phyloP scores from a whole-genome alignment of 768 basidiomycete genomes.

The Collybiopsis luxurians region DNA sequence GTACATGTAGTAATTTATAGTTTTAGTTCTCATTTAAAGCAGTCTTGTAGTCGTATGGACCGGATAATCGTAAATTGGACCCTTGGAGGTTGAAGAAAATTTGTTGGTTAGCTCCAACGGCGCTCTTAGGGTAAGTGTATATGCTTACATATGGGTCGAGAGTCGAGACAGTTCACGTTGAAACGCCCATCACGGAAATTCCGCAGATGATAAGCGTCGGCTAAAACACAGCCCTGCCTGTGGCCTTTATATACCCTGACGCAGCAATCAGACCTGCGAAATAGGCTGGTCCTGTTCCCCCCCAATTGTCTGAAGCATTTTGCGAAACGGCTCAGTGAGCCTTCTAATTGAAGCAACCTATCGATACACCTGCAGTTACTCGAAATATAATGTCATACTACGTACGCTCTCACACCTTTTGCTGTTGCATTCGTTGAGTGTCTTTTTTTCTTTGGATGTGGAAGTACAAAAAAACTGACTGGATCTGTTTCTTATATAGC shows the following conservation, averaged over 20 bases:
- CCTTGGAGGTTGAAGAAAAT: no score
- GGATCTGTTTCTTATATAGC: constrained; percentile 18
- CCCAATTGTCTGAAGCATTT: not conserved
- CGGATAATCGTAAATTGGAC: no score
- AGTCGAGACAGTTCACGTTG: no score
- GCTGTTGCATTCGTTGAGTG: constrained; percentile 37
- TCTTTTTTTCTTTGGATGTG: not conserved
- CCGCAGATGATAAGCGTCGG: not conserved
- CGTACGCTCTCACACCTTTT: constrained; percentile 42
- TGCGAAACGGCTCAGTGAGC: not conserved
- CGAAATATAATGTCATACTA: constrained; percentile 24
- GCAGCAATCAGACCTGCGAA: constrained; percentile 21
- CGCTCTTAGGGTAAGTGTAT: no score
- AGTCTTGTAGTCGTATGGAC: no score
- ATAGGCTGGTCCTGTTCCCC: constrained; percentile 42
- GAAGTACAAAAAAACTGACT: not conserved
- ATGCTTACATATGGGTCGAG: no score
- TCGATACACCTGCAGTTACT: not conserved
- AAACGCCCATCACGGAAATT: not conserved
- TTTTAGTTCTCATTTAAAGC: no score
- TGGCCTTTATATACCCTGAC: constrained; percentile 28
- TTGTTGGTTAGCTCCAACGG: no score
- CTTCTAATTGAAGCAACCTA: not conserved
- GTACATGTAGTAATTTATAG: no score
- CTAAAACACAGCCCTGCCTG: constrained; percentile 1